Percentiles rank a stretch among this genome's conserved stretches.
These are phyloP conservation scores for Pseudogymnoascus sp. DNA, from an alignment of 2,329 filamentous ascomycete species.

Conservation along the genomic window DNA sequence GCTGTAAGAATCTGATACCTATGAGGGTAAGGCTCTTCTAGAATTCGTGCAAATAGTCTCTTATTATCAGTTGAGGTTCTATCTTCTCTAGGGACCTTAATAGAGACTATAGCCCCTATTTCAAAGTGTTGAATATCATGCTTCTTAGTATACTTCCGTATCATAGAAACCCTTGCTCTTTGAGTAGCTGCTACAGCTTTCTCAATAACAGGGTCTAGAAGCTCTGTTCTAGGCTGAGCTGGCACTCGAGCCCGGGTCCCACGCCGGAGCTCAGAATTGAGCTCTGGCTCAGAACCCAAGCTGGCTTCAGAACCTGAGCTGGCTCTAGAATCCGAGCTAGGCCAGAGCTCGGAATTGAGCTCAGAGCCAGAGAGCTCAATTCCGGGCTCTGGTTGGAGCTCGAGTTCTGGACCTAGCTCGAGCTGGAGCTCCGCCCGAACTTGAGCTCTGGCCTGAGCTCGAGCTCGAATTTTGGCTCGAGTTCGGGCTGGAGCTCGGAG, in stretches of 20 bases:
- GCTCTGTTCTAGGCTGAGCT: neutral
- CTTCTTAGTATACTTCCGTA: neutral
- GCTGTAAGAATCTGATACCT: neutral
- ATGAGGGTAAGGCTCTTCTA: neutral
- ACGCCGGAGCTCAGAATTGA: neutral
- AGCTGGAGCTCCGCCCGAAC: too few species aligned
- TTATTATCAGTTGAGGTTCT: neutral
- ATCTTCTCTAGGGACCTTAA: neutral
- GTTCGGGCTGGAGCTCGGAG: too few species aligned
- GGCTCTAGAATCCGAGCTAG: too few species aligned
- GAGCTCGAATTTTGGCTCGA: too few species aligned
- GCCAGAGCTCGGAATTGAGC: too few species aligned
- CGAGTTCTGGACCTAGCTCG: too few species aligned
- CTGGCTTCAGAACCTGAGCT: neutral
- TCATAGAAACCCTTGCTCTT: too few species aligned
- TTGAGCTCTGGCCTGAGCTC: too few species aligned
- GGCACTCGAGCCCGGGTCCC: neutral
- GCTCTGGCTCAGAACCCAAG: neutral
- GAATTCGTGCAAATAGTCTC: neutral
- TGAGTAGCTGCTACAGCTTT: neutral
- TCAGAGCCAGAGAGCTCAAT: too few species aligned
- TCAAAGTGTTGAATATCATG: constrained; percentile 6
- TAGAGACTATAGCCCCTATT: neutral
- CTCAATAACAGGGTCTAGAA: neutral
- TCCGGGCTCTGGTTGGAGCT: too few species aligned